A percentile compares a stretch with the other conserved stretches of the same genome.
Conservation (phyloP, 495 filamentous ascomycete species). For the Usnea hakonensis region DNA sequence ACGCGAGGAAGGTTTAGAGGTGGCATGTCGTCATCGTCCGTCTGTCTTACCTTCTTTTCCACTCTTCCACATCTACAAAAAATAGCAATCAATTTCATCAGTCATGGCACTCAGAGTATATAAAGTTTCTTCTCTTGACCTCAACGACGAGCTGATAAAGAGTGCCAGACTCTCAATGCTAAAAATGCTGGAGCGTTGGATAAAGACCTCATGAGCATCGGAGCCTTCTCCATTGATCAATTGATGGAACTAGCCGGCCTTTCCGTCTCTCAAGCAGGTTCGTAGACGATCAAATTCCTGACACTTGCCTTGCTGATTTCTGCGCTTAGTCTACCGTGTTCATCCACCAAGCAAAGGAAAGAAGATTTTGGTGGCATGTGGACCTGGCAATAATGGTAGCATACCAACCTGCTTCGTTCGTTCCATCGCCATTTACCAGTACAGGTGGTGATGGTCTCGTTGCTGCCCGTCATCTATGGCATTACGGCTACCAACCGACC, state of each 20-base stretch:
- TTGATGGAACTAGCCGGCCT: constrained; percentile 95
- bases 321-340: constrained; percentile 61
- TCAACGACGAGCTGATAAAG: neutral
- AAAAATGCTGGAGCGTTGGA: constrained; percentile 85
- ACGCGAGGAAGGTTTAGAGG: neutral
- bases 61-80: neutral
- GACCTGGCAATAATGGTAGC: constrained; percentile 89
- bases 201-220: constrained; percentile 85
- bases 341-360: constrained; percentile 68
- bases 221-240: constrained; percentile 91
- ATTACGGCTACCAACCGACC: constrained; percentile 85
- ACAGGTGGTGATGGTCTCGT: constrained; percentile 89
- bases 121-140: no score
- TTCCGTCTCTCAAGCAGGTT: constrained; percentile 87
- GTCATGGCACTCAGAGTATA: constrained; percentile 9
- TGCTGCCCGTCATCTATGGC: constrained; percentile 85
- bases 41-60: neutral
- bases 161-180: constrained; percentile 65
- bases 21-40: constrained; percentile 6
- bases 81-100: neutral
- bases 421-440: constrained; percentile 7
- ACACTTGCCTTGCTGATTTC: neutral
- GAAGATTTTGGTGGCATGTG: constrained; percentile 78
- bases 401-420: constrained; percentile 7
- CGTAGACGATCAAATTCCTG: constrained; percentile 10